Evolutionary conservation across 1,284 basidiomycete species (phyloP).

Genomic region (Sanghuangporus weigelae): DNA sequence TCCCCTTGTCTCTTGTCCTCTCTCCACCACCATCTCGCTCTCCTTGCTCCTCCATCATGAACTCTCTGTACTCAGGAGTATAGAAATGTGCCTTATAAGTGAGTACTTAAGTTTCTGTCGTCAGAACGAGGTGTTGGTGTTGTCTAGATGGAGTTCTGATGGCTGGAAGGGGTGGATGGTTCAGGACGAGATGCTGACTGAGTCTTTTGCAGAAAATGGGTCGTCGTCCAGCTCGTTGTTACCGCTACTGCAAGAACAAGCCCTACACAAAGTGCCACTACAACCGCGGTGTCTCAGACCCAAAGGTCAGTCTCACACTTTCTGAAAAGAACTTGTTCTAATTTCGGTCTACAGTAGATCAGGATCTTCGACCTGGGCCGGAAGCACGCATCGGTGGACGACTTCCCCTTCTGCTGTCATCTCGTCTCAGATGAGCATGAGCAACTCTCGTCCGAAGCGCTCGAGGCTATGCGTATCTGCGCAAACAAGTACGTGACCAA

Average conservation of each 20-base stretch:
- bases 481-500: slow-evolving; percentile 99
- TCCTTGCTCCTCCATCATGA: no score
- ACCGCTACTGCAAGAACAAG: slow-evolving; percentile 99
- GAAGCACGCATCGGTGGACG: slow-evolving; percentile 93
- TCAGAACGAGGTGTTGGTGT: background rate
- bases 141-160: slow-evolving; percentile 1
- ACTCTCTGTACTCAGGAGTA: no score
- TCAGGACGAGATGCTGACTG: slow-evolving; percentile 4
- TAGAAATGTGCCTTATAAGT: no score
- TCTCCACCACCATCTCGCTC: no score
- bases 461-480: slow-evolving; percentile 98
- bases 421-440: slow-evolving; percentile 99
- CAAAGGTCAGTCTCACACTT: slow-evolving; percentile 54
- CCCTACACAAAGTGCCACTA: slow-evolving; percentile 92
- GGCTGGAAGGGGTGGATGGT: background rate
- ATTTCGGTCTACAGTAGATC: no score
- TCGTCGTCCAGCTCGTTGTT: slow-evolving; percentile 94
- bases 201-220: slow-evolving; percentile 54
- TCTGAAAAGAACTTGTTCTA: background rate
- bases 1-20: no score
- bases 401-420: slow-evolving; percentile 96
- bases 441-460: slow-evolving; percentile 92
- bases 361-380: slow-evolving; percentile 93
- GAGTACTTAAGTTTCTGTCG: no score
- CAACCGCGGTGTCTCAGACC: slow-evolving; percentile 97